A percentile compares a stretch with the other conserved stretches of the same genome.
Conservation (phyloP, 2,329 filamentous ascomycete genomes). For the Phialophora verrucosa region DNA sequence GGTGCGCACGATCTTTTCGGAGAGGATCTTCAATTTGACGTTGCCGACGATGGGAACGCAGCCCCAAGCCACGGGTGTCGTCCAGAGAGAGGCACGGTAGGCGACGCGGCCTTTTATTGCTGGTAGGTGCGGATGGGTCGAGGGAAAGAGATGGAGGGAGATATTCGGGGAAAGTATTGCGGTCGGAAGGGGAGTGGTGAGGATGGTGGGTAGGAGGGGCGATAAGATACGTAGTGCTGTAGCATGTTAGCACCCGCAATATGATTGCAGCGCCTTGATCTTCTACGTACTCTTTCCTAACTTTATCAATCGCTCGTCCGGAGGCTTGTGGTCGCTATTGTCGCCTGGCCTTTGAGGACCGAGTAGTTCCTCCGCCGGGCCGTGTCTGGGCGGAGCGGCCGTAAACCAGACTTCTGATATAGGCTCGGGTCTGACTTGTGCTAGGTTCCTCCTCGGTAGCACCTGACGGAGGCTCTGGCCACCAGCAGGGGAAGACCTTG, state of each 20-base stretch:
- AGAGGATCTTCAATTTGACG: constrained; percentile 83
- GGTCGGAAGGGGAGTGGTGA: constrained; percentile 65
- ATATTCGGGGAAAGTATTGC: constrained; percentile 68
- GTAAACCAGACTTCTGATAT: constrained; percentile 47
- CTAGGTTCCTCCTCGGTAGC: constrained; percentile 42
- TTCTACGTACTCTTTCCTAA: constrained; percentile 63
- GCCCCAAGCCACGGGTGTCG: constrained; percentile 94
- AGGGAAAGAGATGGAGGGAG: constrained; percentile 68
- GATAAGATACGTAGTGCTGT: constrained; percentile 66
- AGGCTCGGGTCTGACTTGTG: constrained; percentile 47
- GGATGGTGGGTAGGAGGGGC: constrained; percentile 65
- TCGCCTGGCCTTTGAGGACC: constrained; percentile 30
- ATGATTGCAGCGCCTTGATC: background rate
- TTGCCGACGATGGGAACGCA: constrained; percentile 88
- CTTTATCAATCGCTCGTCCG: constrained; percentile 65
- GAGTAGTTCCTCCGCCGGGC: constrained; percentile 38
- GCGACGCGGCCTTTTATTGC: constrained; percentile 88
- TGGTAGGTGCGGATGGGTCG: constrained; percentile 70
- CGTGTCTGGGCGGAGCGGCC: constrained; percentile 37
- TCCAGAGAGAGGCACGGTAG: constrained; percentile 94
- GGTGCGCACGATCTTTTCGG: constrained; percentile 81
- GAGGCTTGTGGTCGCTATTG: constrained; percentile 51
- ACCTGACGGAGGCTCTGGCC: constrained; percentile 23
- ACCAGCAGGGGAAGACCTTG: constrained; percentile 28
- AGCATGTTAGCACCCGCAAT: constrained; percentile 16